phyloP scores from a whole-genome alignment of 768 basidiomycete genomes.

The Chalciporus sphaerocephalus region DNA sequence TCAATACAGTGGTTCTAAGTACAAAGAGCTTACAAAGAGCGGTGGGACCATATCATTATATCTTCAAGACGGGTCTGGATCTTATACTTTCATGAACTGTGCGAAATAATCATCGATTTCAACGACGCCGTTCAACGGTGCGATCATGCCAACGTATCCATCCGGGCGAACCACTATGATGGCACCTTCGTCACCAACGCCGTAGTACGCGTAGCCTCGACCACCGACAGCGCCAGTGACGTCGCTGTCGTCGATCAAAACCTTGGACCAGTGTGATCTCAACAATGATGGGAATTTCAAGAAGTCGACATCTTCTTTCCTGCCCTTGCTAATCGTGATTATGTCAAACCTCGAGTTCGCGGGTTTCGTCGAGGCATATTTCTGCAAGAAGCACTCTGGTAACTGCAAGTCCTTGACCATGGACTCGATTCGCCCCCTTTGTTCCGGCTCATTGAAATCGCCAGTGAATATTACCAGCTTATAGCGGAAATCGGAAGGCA shows the following conservation, averaged over 20 bases:
- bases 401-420: conserved; percentile 28
- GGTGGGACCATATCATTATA: no score
- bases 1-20: no score
- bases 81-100: conserved; percentile 32
- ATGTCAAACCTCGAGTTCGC: conserved; percentile 31
- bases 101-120: conserved; percentile 46
- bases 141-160: conserved; percentile 59
- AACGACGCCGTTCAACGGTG: conserved; percentile 39
- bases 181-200: conserved; percentile 31
- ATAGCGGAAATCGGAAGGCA: conserved; percentile 46
- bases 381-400: conserved; percentile 25
- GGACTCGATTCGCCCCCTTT: conserved; percentile 22
- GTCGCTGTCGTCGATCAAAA: conserved; percentile 56
- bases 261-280: conserved; percentile 44
- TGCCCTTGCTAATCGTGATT: conserved; percentile 24
- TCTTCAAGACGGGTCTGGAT: neutral
- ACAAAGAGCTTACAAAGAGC: no score
- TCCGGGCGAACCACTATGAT: conserved; percentile 31
- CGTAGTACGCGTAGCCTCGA: conserved; percentile 53
- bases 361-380: conserved; percentile 17
- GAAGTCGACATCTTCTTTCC: conserved; percentile 33
- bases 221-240: conserved; percentile 44
- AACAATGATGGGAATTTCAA: conserved; percentile 31
- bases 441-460: conserved; percentile 23
- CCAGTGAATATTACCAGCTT: conserved; percentile 47